A percentile compares a stretch with the other conserved stretches of the same genome.
Evolutionary conservation across 805 yeast genomes (phyloP).

Genomic region (Myxozyma neotropica): DNA sequence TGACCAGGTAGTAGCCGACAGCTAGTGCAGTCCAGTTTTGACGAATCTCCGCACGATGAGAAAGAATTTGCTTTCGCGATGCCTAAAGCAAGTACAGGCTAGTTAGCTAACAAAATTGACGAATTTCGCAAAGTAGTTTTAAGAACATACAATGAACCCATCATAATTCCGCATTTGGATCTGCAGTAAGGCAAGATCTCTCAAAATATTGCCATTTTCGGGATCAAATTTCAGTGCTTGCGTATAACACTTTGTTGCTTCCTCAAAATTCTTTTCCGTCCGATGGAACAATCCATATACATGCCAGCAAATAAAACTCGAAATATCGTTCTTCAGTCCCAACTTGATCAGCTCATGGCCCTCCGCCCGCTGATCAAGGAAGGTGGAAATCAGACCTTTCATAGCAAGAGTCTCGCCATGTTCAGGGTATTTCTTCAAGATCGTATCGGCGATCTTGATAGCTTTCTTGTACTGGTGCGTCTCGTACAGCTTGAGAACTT

Average conservation of each 20-base stretch:
- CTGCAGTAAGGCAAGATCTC: slow-evolving; percentile 81
- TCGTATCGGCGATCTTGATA: slow-evolving; percentile 69
- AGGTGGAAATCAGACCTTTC: slow-evolving; percentile 72
- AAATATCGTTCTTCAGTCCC: slow-evolving; percentile 61
- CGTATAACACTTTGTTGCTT: slow-evolving; percentile 77
- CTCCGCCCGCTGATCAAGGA: slow-evolving; percentile 61
- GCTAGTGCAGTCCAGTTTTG: slow-evolving; percentile 91
- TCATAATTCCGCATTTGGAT: slow-evolving; percentile 76
- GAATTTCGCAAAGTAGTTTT: background rate
- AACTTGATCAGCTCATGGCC: slow-evolving; percentile 62
- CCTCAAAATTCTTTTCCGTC: slow-evolving; percentile 64
- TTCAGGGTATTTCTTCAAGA: slow-evolving; percentile 71
- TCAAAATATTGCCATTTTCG: slow-evolving; percentile 71
- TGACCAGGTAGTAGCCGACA: slow-evolving; percentile 76
- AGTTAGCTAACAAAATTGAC: background rate
- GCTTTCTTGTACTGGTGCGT: slow-evolving; percentile 85
- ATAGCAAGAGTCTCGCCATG: slow-evolving; percentile 83
- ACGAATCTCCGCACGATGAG: slow-evolving; percentile 75
- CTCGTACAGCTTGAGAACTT: slow-evolving; percentile 83
- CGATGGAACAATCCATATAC: slow-evolving; percentile 83
- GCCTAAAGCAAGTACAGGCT: slow-evolving; percentile 21
- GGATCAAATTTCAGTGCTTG: slow-evolving; percentile 77
- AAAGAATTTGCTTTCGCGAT: slow-evolving; percentile 69
- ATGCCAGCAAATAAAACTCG: slow-evolving; percentile 76
- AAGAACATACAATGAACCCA: slow-evolving; percentile 48